Conservation (phyloP, 371 early-diverging fungal species). For the Mucor saturninus region DNA sequence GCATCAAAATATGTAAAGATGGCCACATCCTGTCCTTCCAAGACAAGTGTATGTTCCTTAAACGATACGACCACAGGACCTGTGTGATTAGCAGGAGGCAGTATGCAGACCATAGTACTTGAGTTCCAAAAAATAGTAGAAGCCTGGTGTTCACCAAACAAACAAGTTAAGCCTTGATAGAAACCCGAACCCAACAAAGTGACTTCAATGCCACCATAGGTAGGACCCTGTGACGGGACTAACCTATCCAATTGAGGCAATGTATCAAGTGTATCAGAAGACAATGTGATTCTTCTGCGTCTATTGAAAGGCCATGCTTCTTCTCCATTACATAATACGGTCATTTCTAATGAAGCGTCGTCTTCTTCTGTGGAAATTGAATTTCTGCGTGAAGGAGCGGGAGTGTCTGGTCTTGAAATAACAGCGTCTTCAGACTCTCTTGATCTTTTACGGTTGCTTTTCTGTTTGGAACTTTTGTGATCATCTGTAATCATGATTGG, state of each 20-base stretch:
- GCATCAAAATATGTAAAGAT: constrained; percentile 64
- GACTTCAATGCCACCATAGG: constrained; percentile 79
- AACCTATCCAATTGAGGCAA: constrained; percentile 53
- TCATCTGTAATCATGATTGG: constrained; percentile 94
- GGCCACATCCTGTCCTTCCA: constrained; percentile 47
- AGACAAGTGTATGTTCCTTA: constrained; percentile 52
- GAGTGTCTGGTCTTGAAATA: constrained; percentile 20
- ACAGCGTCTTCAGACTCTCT: constrained; percentile 29
- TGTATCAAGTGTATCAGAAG: constrained; percentile 20
- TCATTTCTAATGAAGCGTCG: background rate
- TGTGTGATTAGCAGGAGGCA: constrained; percentile 75
- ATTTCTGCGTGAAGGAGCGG: constrained; percentile 15
- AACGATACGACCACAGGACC: constrained; percentile 79
- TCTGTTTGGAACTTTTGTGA: constrained; percentile 74
- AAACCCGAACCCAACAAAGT: constrained; percentile 79
- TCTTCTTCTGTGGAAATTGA: background rate
- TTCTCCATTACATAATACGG: background rate
- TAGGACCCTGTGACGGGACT: constrained; percentile 76
- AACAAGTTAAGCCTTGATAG: constrained; percentile 57
- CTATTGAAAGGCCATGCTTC: constrained; percentile 25
- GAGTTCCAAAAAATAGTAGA: constrained; percentile 63
- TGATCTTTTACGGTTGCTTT: constrained; percentile 50
- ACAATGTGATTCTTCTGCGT: constrained; percentile 12
- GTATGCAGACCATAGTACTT: constrained; percentile 72
- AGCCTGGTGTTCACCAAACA: constrained; percentile 57